Conservation (phyloP, 2,329 filamentous ascomycete genomes). For the Tolypocladium ophioglossoides region DNA sequence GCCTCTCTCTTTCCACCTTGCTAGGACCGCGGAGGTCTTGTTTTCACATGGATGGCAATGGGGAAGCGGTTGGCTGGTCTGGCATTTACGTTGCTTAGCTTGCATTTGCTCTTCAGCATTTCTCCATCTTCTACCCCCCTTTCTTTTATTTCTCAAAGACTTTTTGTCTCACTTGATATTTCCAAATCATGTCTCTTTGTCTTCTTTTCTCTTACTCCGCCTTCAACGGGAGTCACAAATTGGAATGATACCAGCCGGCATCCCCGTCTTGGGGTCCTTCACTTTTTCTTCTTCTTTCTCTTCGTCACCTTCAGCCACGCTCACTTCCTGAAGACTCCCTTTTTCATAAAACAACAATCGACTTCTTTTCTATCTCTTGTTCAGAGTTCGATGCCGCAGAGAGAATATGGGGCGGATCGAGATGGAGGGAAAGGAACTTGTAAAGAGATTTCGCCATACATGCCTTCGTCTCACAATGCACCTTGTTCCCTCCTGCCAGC, state of each 20-base stretch:
- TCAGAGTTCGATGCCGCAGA: background rate
- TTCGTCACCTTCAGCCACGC: background rate
- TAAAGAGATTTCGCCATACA: background rate
- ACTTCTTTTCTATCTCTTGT: background rate
- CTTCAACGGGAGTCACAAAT: background rate
- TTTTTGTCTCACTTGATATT: background rate
- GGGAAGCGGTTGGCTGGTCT: background rate
- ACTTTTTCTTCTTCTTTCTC: background rate
- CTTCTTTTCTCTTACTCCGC: background rate
- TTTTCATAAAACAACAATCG: background rate
- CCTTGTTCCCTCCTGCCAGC: background rate
- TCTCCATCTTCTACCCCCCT: background rate
- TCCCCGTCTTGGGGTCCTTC: background rate
- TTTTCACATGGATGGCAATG: background rate
- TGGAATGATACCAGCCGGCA: constrained; percentile 1
- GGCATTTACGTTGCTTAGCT: background rate
- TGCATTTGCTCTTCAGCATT: background rate
- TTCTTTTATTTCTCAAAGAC: background rate
- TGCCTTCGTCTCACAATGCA: background rate
- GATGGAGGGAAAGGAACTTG: background rate
- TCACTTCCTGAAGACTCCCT: background rate
- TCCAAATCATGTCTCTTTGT: background rate
- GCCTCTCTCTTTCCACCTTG: background rate
- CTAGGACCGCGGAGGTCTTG: background rate
- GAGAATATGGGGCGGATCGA: background rate